Conservation (phyloP, 306 rosid species). For the Dicorynia guianensis region DNA sequence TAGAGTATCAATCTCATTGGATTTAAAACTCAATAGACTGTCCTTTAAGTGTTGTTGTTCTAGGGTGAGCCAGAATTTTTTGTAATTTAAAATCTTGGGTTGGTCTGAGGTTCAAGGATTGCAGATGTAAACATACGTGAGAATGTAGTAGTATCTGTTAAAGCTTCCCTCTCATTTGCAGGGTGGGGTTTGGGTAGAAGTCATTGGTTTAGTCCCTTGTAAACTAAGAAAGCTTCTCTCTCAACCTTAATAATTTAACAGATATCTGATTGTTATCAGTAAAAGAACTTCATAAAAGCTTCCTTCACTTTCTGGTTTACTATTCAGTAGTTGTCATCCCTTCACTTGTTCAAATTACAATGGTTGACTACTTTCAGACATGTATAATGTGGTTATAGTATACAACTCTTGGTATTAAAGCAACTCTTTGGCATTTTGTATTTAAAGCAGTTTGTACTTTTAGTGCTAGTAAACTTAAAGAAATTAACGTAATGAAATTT, state of each 20-base stretch:
- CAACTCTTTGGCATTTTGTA: background rate
- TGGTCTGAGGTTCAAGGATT: background rate
- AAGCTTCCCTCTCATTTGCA: conserved; percentile 6
- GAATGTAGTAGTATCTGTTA: background rate
- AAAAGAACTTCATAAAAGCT: conserved; percentile 20
- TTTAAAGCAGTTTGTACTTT: conserved; percentile 6
- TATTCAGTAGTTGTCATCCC: conserved; percentile 19
- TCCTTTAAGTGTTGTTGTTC: conserved; percentile 26
- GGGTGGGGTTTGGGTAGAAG: background rate
- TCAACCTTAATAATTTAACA: conserved; percentile 5
- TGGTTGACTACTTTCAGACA: conserved; percentile 4
- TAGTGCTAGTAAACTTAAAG: conserved; percentile 17
- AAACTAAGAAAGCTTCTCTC: background rate
- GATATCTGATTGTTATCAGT: conserved; percentile 21
- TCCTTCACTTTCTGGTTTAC: conserved; percentile 24
- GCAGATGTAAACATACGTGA: background rate
- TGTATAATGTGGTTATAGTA: background rate
- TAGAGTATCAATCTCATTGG: background rate
- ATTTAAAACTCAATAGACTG: background rate
- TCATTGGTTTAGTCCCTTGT: background rate
- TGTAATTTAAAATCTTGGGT: conserved; percentile 5
- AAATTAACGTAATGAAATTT: conserved; percentile 32
- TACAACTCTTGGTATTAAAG: background rate
- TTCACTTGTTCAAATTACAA: conserved; percentile 15
- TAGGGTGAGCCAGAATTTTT: conserved; percentile 1